Conservation (phyloP, 2,329 filamentous ascomycete genomes). For the Aureobasidium sp. region DNA sequence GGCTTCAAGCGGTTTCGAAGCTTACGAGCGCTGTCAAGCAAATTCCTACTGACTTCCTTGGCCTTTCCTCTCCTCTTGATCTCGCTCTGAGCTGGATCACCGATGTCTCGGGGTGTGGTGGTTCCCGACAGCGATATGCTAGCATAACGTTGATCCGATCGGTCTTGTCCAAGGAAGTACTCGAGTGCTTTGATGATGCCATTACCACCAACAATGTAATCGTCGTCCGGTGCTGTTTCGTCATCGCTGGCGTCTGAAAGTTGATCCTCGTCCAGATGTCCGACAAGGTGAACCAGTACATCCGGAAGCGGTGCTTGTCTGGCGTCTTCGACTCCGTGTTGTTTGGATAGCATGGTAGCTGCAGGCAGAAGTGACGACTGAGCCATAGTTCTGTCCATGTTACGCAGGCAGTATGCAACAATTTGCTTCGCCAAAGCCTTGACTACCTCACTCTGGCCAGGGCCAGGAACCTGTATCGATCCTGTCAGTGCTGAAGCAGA, state of each 20-base stretch:
- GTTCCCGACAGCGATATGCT: slow-evolving; percentile 44
- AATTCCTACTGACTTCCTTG: slow-evolving; percentile 86
- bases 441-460: slow-evolving; percentile 79
- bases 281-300: slow-evolving; percentile 78
- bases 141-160: slow-evolving; percentile 33
- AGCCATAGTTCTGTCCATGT: slow-evolving; percentile 72
- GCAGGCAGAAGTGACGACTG: slow-evolving; percentile 46
- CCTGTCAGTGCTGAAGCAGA: neutral
- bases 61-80: slow-evolving; percentile 51
- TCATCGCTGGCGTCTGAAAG: slow-evolving; percentile 47
- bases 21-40: slow-evolving; percentile 80
- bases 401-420: slow-evolving; percentile 87
- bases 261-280: slow-evolving; percentile 50
- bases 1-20: slow-evolving; percentile 77
- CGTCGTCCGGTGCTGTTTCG: slow-evolving; percentile 71
- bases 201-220: slow-evolving; percentile 93
- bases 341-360: slow-evolving; percentile 33
- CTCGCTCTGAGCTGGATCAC: slow-evolving; percentile 26
- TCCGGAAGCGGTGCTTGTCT: slow-evolving; percentile 62
- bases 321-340: slow-evolving; percentile 42
- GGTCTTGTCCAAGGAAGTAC: slow-evolving; percentile 84
- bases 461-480: slow-evolving; percentile 50
- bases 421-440: slow-evolving; percentile 89
- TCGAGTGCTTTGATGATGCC: slow-evolving; percentile 90
- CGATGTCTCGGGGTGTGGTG: slow-evolving; percentile 39